These are phyloP conservation scores for Pestalotiopsis sp. DNA, from an alignment of 2,329 filamentous ascomycete species.

Conservation along the genomic window DNA sequence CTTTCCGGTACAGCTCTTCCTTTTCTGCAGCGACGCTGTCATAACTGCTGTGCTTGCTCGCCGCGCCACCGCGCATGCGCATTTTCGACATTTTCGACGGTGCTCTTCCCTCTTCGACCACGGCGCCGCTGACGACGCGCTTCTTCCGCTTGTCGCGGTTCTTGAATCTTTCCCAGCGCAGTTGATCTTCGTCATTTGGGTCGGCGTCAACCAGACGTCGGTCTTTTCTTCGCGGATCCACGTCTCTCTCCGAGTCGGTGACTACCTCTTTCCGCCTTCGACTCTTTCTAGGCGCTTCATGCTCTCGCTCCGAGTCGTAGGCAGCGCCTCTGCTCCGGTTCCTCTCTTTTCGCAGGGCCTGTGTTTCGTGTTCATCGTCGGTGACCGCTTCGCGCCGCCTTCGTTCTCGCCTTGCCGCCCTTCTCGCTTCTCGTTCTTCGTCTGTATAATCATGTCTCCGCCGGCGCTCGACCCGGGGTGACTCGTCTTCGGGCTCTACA, in stretches of 20 bases:
- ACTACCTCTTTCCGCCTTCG: constrained; percentile 19
- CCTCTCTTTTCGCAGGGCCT: constrained; percentile 19
- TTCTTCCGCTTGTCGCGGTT: constrained; percentile 48
- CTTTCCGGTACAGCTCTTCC: constrained; percentile 43
- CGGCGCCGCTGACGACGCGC: constrained; percentile 69
- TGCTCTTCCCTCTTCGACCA: constrained; percentile 68
- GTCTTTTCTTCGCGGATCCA: constrained; percentile 18
- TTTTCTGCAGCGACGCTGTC: constrained; percentile 51
- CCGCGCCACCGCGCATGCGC: constrained; percentile 42
- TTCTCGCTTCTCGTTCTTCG: constrained; percentile 14
- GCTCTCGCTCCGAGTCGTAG: constrained; percentile 19
- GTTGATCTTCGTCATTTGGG: constrained; percentile 27
- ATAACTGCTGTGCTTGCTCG: constrained; percentile 43
- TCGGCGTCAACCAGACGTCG: constrained; percentile 21
- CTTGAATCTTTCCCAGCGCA: constrained; percentile 34
- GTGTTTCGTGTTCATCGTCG: constrained; percentile 26
- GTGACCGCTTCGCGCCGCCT: constrained; percentile 22
- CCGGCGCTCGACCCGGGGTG: constrained; percentile 24
- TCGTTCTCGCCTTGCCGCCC: constrained; percentile 8
- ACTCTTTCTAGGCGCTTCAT: constrained; percentile 21
- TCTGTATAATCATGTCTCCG: constrained; percentile 16
- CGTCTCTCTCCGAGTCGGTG: constrained; percentile 21
- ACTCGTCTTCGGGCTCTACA: constrained; percentile 33
- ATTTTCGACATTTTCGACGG: constrained; percentile 40
- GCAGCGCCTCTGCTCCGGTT: constrained; percentile 17